Base-by-base conservation (phyloP, 148 eudicot species). In the Nepenthes gracilis region DNA sequence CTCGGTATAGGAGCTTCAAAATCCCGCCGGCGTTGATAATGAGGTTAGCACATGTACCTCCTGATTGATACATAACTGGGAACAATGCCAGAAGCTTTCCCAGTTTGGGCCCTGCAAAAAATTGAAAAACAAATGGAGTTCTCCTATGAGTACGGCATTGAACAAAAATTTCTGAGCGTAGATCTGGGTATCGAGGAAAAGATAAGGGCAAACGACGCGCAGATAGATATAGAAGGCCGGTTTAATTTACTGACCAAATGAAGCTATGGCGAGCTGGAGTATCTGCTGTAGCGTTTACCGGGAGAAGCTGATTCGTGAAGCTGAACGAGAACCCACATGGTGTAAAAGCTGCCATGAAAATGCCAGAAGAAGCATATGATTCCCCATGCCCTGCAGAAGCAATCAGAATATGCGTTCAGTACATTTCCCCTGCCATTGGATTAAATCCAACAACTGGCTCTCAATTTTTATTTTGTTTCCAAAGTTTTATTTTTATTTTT, bases 161-260 rank as follows among this genome's bases (percentile, higher is more conserved):
- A n/a, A n/a, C n/a, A n/a, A n/a, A n/a, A n/a, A n/a, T n/a, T n/a
- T n/a, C n/a, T n/a, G n/a, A n/a, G n/a, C n/a, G n/a, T n/a, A n/a
- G n/a, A n/a, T n/a, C n/a, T n/a, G n/a, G n/a, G n/a, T n/a, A n/a
- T n/a, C n/a, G n/a, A n/a, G n/a, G n/a, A n/a, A n/a, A n/a, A n/a
- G n/a, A n/a, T n/a, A n/a, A n/a, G n/a, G n/a, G n/a, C n/a, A n/a
- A n/a, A n/a, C n/a, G n/a, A n/a, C n/a, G n/a, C n/a, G n/a, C n/a
- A n/a, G n/a, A n/a, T n/a, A n/a, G n/a, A n/a, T n/a, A n/a, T n/a
- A n/a, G n/a, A n/a, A n/a, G n/a, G n/a, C n/a, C n/a, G n/a, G n/a
- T n/a, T n/a, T n/a, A n/a, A n/a, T n/a, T n/a, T n/a, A n/a, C 88
- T 70, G 2, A 86, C 94, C 94, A 62, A 86, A 86, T 57, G 94